Base-by-base conservation (phyloP, 176 grass and related monocot genomes). In the Puya raimondii region DNA sequence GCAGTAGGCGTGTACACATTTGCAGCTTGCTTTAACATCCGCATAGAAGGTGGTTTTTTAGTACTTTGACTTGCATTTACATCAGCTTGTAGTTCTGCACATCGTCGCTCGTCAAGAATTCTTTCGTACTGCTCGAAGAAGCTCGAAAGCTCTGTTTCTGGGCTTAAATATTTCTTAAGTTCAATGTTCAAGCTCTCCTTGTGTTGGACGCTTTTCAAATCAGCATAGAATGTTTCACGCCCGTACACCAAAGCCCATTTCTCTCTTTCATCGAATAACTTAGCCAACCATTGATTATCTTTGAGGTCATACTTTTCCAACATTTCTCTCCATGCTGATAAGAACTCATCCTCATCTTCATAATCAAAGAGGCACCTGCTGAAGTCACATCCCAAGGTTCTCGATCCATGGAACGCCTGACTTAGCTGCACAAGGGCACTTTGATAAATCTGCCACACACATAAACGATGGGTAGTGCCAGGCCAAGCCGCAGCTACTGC, bases 391-490 rank as follows among this genome's bases (percentile, higher is more conserved):
- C 78, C 88, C 53, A 91, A 71, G 78, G 88, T 89, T 84, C 74
- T 96, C 63, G 85, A 91, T 57, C 92, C 92, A 63, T 91, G 92
- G 66, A 96, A 96, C 78, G 85, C 88, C 80, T 87, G 88, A 75
- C 81, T 89, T 69, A 91, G 74, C 64, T 91, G 81, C 64, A 82
- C 78, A 79, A 86, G 85, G 70, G 92, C 72, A 85, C 73, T 87
- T 81, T 80, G 92, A 72, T 91, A 91, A 89, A 96, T 86, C 79
- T 96, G 85, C 92, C 92, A 91, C 18, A 91, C 85, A 84, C 92
- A 96, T 51, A 84, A 91, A 76, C 88, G 83, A 82, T 88, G 88
- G 53, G 64, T 23, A 2, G 85, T 86, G 23, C 57, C 69, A 63
- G 85, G 78, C 78, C 83, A 89, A 68, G 63, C 75, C 59, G 74